Evolutionary conservation across 495 filamentous ascomycete species (phyloP), one percentile per base, ranked within the genome.

Genomic region (Penicillium roqueforti): DNA sequence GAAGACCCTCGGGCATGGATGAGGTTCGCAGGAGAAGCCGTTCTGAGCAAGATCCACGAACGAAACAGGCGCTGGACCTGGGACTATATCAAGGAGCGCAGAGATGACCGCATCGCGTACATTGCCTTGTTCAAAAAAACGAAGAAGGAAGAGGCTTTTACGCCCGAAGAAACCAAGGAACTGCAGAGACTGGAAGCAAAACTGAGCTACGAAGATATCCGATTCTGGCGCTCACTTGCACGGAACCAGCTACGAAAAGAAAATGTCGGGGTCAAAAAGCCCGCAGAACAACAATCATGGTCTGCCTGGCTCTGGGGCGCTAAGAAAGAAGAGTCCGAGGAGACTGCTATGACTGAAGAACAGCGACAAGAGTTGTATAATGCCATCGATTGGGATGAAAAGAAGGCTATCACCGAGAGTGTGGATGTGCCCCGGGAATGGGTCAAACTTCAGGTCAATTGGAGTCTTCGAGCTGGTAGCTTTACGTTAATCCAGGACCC

Each of bases 381-480:
- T 58, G 95, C 89, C 31, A 98, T 98, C 58, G 91, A 97, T 63
- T 98, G 91, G 88, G 89, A 98, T 60, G 93, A 98, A 73, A 97
- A 97, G 77, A 87, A 91, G 46, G 85, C 85, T 3, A 78, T 98
- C 29, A 76, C 89, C 0, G 92, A 93, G 56, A 85, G 85, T 49
- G 87, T 98, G 23, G 92, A 97, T 63, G 79, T 88, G 44, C 93
- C 93, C 0, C 83, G 87, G 41, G 95, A 98, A 55, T 89, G 88
- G 47, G 81, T 97, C 50, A 96, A 97, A 71, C 75, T 97, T 63
- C 89, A 97, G 67, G 74, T 97, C 53, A 88, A 97, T 60, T 84
- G 92, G 29, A 89, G 87, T 40, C 83, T 98, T 22, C 87, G 85
- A 47, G 93, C 91, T 6, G 93, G 93, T 28, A 95, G 91, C 67